Percentiles rank a stretch among this genome's conserved stretches.
Conservation (phyloP, 805 yeast species). For the Monosporozyma solicola region DNA sequence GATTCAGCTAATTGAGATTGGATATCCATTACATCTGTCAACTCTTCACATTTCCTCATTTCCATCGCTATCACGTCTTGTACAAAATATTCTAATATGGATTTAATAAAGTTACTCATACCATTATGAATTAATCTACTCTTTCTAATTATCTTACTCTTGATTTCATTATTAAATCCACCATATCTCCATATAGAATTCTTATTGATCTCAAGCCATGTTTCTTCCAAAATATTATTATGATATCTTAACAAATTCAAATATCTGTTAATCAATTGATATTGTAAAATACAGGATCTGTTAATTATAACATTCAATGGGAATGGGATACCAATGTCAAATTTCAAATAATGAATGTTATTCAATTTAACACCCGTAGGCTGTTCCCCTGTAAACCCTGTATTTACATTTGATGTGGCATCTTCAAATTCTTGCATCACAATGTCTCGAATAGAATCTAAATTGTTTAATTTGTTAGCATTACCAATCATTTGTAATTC, state of each 20-base stretch:
- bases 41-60: conserved; percentile 4
- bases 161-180: conserved; percentile 35
- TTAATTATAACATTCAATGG: conserved; percentile 74
- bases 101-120: conserved; percentile 29
- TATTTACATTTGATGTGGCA: conserved; percentile 1
- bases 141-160: conserved; percentile 46
- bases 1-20: conserved; percentile 17
- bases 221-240: conserved; percentile 47
- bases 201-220: conserved; percentile 58
- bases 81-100: conserved; percentile 18
- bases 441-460: conserved; percentile 37
- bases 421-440: conserved; percentile 34
- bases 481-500: conserved; percentile 2
- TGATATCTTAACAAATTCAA: conserved; percentile 54
- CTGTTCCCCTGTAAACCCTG: background rate
- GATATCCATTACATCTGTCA: conserved; percentile 10
- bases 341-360: conserved; percentile 42
- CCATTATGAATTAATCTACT: conserved; percentile 46
- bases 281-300: conserved; percentile 62
- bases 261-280: conserved; percentile 71
- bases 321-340: conserved; percentile 65
- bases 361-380: conserved; percentile 12
- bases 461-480: conserved; percentile 1
- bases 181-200: conserved; percentile 58
- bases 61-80: conserved; percentile 21